Evolutionary conservation across 192 early-diverging fungal genomes (phyloP), one percentile per base, ranked within the genome.

Genomic region (Rhizoclosmatium globosum): DNA sequence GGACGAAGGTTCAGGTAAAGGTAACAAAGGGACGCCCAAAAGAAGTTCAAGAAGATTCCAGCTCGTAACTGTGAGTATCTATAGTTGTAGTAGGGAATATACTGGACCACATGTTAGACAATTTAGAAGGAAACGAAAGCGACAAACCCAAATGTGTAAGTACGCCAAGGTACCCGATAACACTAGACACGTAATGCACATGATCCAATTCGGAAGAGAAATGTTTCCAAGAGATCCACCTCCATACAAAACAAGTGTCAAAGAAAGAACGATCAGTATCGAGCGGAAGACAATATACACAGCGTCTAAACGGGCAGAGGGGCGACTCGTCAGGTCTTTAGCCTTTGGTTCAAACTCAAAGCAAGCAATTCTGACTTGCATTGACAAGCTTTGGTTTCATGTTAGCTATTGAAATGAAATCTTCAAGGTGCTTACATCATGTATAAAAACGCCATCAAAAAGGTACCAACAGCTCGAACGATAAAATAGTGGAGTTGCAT

Each of bases 311-410:
- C 85, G 48, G 3, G 80, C 71, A 60, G 84, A 80, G 6, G 80
- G 78, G 13, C 85, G 47, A 43, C 77, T 48, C 47, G 72, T 59
- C 15, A 84, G 66, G 64, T 77, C 68, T 43, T 86, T 78, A 41
- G 58, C 17, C 31, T 81, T 79, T 19, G 85, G 82, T 50, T 86
- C 85, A n/a, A 71, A 73, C 13, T 86, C 82, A 81, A 86, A 86
- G 65, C 75, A 82, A n/a, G 85, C 79, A 7, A 71, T 77, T n/a
- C 39, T 59, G n/a, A 84, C 82, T 7, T 68, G 43, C 7, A 81
- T 9, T 2, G 77, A 76, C 45, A 85, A 47, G 38, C 76, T 79
- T 17, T 13, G 39, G 39, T 38, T 65, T 39, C 13, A 15, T 65
- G 38, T 19, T 13, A 68, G 39, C 13, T 19, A 13, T 21, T 19